Evolutionary conservation across 2,329 filamentous ascomycete species (phyloP).

Genomic region (Sclerotiophoma versabilis): DNA sequence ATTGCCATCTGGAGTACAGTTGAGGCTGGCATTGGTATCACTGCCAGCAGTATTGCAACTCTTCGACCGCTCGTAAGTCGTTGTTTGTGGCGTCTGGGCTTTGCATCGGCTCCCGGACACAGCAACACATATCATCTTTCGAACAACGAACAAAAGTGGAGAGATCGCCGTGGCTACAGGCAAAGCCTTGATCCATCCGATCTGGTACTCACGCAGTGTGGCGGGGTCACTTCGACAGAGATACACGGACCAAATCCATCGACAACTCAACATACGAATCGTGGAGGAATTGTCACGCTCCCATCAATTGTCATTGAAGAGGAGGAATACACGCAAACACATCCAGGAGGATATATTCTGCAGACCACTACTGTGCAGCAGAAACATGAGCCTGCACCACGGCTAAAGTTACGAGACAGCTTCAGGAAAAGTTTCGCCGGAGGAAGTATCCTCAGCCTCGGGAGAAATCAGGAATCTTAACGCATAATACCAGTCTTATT

Average conservation of each 20-base stretch:
- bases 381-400: conserved; percentile 25
- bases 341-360: conserved; percentile 19
- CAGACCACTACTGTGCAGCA: conserved; percentile 30
- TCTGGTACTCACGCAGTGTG: conserved; percentile 21
- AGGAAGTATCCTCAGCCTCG: conserved; percentile 26
- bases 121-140: conserved; percentile 19
- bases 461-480: conserved; percentile 10
- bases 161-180: conserved; percentile 29
- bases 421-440: conserved; percentile 30
- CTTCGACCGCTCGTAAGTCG: conserved; percentile 57
- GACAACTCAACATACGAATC: background rate
- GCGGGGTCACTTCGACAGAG: conserved; percentile 18
- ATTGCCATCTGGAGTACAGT: conserved; percentile 49
- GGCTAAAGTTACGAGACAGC: conserved; percentile 30
- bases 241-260: conserved; percentile 16
- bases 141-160: conserved; percentile 17
- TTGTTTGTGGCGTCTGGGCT: conserved; percentile 30
- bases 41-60: conserved; percentile 58
- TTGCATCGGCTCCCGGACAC: conserved; percentile 26
- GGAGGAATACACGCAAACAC: conserved; percentile 4
- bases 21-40: conserved; percentile 48
- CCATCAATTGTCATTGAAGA: conserved; percentile 10
- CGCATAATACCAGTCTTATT: background rate
- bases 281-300: conserved; percentile 4
- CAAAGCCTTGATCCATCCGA: conserved; percentile 29